Percentiles rank a stretch among this genome's conserved stretches.
Evolutionary conservation across 2,329 filamentous ascomycete species (phyloP).

Genomic region (Chrysoporthe cubensis): DNA sequence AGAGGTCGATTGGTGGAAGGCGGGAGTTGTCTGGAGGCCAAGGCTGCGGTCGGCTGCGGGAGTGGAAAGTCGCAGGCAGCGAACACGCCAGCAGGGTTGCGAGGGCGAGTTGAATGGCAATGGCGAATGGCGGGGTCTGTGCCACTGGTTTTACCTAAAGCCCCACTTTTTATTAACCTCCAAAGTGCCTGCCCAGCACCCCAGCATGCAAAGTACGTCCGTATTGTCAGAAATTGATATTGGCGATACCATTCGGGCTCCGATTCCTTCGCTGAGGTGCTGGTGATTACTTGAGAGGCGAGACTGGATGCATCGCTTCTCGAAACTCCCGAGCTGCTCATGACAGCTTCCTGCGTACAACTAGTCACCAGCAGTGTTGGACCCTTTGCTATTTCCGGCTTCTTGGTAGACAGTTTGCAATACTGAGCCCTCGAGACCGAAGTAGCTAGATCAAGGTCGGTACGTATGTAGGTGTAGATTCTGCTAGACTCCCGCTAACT

Average conservation of each 20-base stretch:
- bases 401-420: neutral
- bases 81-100: conserved; percentile 1
- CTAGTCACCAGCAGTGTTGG: neutral
- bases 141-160: neutral
- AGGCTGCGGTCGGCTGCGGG: neutral
- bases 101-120: conserved; percentile 27
- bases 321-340: neutral
- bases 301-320: neutral
- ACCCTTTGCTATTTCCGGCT: neutral
- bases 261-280: neutral
- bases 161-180: conserved; percentile 1
- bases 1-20: neutral
- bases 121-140: conserved; percentile 29
- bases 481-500: neutral
- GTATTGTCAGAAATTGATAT: neutral
- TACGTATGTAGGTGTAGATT: neutral
- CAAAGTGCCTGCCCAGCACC: neutral
- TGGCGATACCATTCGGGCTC: neutral
- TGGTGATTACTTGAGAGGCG: neutral
- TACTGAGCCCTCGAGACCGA: too few species aligned
- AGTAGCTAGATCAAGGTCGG: neutral
- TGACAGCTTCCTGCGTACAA: neutral
- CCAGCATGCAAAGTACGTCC: too few species aligned
- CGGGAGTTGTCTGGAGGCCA: conserved; percentile 9
- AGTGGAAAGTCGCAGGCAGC: conserved; percentile 1